Percentiles rank a stretch among this genome's conserved stretches.
These are phyloP conservation scores for Tympanopsis confertula DNA, from an alignment of 2,329 filamentous ascomycete genomes.

Conservation along the genomic window DNA sequence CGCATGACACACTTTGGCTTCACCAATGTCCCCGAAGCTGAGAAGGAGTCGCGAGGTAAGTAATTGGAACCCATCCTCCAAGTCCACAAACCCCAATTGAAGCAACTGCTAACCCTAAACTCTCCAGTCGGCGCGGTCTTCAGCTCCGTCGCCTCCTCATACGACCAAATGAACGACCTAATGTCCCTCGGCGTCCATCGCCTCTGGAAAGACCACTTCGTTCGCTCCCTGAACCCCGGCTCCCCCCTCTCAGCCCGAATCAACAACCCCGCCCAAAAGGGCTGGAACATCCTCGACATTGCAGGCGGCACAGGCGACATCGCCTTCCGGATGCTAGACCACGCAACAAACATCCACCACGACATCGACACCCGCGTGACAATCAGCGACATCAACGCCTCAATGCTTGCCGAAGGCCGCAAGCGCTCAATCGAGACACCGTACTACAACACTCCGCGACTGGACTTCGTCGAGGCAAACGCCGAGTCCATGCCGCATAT, in stretches of 20 bases:
- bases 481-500: constrained; percentile 57
- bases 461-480: constrained; percentile 78
- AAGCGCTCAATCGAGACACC: constrained; percentile 57
- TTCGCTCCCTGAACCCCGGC: constrained; percentile 79
- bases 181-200: constrained; percentile 98
- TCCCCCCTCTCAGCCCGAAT: constrained; percentile 24
- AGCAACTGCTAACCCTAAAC: too few relatives aligned
- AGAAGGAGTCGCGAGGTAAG: too few relatives aligned
- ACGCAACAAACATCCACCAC: constrained; percentile 68
- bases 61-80: too few relatives aligned
- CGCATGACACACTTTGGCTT: too few relatives aligned
- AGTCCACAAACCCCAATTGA: too few relatives aligned
- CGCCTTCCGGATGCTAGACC: constrained; percentile 88
- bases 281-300: constrained; percentile 82
- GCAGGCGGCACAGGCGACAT: constrained; percentile 96
- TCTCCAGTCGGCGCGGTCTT: constrained; percentile 88
- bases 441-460: constrained; percentile 39
- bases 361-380: constrained; percentile 75
- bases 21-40: too few relatives aligned
- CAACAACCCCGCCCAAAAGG: constrained; percentile 36
- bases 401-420: constrained; percentile 82
- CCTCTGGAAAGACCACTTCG: constrained; percentile 96
- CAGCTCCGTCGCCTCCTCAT: constrained; percentile 84
- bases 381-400: constrained; percentile 89
- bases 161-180: constrained; percentile 97